These are phyloP conservation scores for Hysterangium stoloniferum DNA, from an alignment of 768 basidiomycete genomes.

Conservation along the genomic window DNA sequence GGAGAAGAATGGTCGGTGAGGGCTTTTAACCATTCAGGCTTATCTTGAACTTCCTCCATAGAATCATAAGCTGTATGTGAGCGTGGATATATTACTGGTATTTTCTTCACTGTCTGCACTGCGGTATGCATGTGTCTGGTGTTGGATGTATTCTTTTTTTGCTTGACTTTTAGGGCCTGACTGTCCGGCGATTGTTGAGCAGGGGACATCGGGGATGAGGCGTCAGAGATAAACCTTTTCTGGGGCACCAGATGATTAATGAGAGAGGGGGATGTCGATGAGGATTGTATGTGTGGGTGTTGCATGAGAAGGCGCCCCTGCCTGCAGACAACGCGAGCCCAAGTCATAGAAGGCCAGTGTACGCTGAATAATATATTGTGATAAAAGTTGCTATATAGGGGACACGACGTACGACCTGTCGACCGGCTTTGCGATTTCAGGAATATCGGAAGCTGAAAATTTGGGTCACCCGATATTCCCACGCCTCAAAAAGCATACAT, in stretches of 20 bases:
- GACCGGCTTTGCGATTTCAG: too few species aligned
- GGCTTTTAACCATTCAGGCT: neutral
- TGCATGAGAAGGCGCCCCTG: constrained; percentile 2
- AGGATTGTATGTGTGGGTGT: neutral
- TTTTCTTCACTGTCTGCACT: neutral
- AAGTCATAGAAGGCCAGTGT: constrained; percentile 6
- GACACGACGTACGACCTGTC: too few species aligned
- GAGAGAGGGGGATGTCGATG: neutral
- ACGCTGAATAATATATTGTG: too few species aligned
- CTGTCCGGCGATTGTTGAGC: neutral
- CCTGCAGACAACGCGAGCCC: constrained; percentile 5
- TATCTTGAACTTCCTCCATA: neutral
- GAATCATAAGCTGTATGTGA: neutral
- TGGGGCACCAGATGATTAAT: neutral
- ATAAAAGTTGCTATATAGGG: too few species aligned
- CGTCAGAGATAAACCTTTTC: neutral
- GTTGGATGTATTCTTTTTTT: neutral
- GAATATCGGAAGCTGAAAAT: too few species aligned
- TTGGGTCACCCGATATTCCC: too few species aligned
- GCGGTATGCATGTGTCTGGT: neutral
- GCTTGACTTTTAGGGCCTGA: neutral
- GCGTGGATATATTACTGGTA: neutral
- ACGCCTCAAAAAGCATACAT: too few species aligned
- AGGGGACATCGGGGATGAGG: neutral
- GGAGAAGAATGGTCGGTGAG: neutral